A percentile compares a stretch with the other conserved stretches of the same genome.
phyloP scores from a whole-genome alignment of 768 basidiomycete genomes.

The Pulveroboletus sp. region DNA sequence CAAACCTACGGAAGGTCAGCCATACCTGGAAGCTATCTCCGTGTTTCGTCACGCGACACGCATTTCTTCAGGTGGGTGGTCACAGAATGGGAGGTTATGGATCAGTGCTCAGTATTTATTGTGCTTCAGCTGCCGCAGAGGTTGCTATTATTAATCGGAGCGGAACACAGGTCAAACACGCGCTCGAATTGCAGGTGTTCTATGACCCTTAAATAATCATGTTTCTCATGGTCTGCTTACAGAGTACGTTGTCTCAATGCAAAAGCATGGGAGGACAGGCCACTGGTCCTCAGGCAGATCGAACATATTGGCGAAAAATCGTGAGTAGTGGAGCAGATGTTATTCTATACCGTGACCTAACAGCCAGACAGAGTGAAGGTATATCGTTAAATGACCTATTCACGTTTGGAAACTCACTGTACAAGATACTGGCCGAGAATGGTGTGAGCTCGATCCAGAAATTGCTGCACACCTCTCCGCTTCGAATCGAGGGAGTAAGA shows the following conservation, averaged over 20 bases:
- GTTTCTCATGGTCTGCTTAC: not conserved
- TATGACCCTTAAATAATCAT: not conserved
- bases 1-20: constrained; percentile 68
- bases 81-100: not conserved
- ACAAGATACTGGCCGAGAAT: constrained; percentile 71
- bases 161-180: constrained; percentile 68
- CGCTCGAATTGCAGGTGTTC: constrained; percentile 65
- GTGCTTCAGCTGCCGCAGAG: constrained; percentile 67
- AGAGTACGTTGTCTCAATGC: constrained; percentile 77
- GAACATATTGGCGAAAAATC: constrained; percentile 92
- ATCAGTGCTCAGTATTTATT: too few relatives aligned
- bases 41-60: constrained; percentile 77
- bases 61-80: constrained; percentile 64
- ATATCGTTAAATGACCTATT: not conserved
- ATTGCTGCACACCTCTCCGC: constrained; percentile 54
- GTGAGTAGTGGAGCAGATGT: constrained; percentile 39
- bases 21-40: constrained; percentile 62
- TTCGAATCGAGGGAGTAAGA: constrained; percentile 61
- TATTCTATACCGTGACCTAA: not conserved
- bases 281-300: constrained; percentile 82
- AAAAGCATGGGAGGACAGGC: constrained; percentile 90
- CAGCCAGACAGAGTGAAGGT: constrained; percentile 23
- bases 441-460: constrained; percentile 63
- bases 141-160: constrained; percentile 63
- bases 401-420: constrained; percentile 10